Base-by-base conservation (phyloP, 2,329 filamentous ascomycete species). In the Bipolaris gigantea region DNA sequence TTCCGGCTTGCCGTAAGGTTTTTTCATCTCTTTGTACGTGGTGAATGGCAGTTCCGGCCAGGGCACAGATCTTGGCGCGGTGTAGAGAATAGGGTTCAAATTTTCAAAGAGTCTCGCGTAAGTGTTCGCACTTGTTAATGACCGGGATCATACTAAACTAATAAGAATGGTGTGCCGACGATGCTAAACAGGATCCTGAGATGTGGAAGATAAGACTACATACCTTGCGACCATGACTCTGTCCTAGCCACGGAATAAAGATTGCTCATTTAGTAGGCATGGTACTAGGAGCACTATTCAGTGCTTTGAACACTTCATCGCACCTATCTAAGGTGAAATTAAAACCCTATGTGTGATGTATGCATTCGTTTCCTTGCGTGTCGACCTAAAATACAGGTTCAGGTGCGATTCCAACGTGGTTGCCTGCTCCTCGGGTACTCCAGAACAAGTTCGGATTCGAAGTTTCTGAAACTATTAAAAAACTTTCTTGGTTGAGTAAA, bases 21-120 rank as follows among this genome's bases (percentile, higher is more conserved):
- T 53, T 11, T 53, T 53, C 25, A 53, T 53, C 44, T 48, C 50
- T 39, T 53, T 53, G 44, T 53, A 53, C 2, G 50, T 53, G 9
- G 50, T 3, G 38, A 34, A 53, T 11, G 50, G 50, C 5, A 53
- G 25, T 23, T 53, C 50, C n/a, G 50, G 50, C 50, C 50, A 53
- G 18, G 50, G 11, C 16, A 53, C 44, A 11, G 50, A 48, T 10
- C 48, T 49, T 18, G 38, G 44, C 5, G 44, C 50, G 5, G 32
- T 48, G 23, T 27, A 43, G 38, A 48, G 33, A 30, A 53, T 23
- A 38, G 50, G 50, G 16, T 2, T 2, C 16, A 53, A 18, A n/a
- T 44, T 48, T 11, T 53, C 50, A 18, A 53, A 53, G 39, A 44
- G 50, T 19, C 48, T 25, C 33, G 43, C 23, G n/a, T 42, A 53